These are phyloP conservation scores for Pichia terricola DNA, from an alignment of 1,139 yeast genomes.

Conservation along the genomic window DNA sequence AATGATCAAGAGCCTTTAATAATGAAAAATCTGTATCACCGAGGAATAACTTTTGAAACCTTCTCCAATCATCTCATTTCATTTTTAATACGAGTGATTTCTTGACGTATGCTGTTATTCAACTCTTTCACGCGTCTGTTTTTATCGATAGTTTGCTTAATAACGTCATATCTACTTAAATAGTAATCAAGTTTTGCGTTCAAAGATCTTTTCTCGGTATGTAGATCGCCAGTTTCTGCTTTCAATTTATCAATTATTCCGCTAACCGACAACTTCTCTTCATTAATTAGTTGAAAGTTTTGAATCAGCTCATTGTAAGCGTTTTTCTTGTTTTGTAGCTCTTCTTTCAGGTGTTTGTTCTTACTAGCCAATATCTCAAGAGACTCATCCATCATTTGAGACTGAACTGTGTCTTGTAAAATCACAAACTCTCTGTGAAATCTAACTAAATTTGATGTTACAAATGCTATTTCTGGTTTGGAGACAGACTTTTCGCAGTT, in stretches of 20 bases:
- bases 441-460: slow-evolving; percentile 1
- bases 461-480: background rate
- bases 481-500: background rate
- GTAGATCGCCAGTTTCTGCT: slow-evolving; percentile 14
- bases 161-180: slow-evolving; percentile 23
- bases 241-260: slow-evolving; percentile 14
- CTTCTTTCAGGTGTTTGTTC: slow-evolving; percentile 5
- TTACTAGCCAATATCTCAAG: slow-evolving; percentile 6
- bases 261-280: slow-evolving; percentile 22
- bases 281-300: slow-evolving; percentile 24
- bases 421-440: slow-evolving; percentile 8
- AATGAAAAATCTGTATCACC: too few species aligned
- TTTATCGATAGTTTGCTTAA: slow-evolving; percentile 23
- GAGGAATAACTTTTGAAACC: too few species aligned
- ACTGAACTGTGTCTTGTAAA: slow-evolving; percentile 6
- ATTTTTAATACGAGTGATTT: slow-evolving; percentile 16
- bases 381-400: slow-evolving; percentile 2
- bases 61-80: slow-evolving; percentile 6
- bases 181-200: slow-evolving; percentile 14
- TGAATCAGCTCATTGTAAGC: slow-evolving; percentile 20
- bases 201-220: slow-evolving; percentile 10
- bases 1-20: too few species aligned
- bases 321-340: slow-evolving; percentile 7
- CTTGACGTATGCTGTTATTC: slow-evolving; percentile 19
- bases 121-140: slow-evolving; percentile 20